These are phyloP conservation scores for Postia placenta DNA, from an alignment of 768 basidiomycete species.

Conservation along the genomic window DNA sequence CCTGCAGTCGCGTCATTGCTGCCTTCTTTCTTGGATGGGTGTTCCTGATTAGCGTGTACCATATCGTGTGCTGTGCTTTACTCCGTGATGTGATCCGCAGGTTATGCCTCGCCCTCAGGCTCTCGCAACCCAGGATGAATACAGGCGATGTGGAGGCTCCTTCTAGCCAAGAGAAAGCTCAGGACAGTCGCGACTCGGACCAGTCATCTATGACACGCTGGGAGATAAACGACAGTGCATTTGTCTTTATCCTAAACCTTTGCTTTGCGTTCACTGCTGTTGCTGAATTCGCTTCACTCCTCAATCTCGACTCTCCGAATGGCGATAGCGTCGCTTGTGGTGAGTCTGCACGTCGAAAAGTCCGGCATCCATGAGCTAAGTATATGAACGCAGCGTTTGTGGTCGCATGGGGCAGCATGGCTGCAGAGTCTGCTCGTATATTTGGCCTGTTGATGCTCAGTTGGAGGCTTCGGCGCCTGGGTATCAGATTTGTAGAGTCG, in stretches of 20 bases:
- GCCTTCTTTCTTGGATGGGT: constrained; percentile 38
- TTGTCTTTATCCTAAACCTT: constrained; percentile 22
- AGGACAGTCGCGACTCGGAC: not conserved
- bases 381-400: constrained; percentile 30
- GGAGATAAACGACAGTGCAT: constrained; percentile 14
- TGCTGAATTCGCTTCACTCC: constrained; percentile 20
- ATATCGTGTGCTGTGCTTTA: constrained; percentile 19
- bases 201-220: not conserved
- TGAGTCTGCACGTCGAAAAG: not conserved
- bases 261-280: constrained; percentile 22
- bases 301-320: constrained; percentile 9
- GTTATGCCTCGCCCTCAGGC: constrained; percentile 1
- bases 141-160: not conserved
- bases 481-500: constrained; percentile 27
- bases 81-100: constrained; percentile 8
- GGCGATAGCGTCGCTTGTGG: constrained; percentile 12
- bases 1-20: constrained; percentile 29
- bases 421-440: constrained; percentile 31
- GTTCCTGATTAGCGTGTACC: constrained; percentile 27
- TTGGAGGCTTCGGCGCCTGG: constrained; percentile 27
- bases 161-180: not conserved
- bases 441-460: constrained; percentile 33
- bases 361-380: not conserved
- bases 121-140: not conserved
- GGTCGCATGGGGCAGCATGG: constrained; percentile 40